Evolutionary conservation across 2,329 filamentous ascomycete genomes (phyloP).

Genomic region (Lojkania enalia): DNA sequence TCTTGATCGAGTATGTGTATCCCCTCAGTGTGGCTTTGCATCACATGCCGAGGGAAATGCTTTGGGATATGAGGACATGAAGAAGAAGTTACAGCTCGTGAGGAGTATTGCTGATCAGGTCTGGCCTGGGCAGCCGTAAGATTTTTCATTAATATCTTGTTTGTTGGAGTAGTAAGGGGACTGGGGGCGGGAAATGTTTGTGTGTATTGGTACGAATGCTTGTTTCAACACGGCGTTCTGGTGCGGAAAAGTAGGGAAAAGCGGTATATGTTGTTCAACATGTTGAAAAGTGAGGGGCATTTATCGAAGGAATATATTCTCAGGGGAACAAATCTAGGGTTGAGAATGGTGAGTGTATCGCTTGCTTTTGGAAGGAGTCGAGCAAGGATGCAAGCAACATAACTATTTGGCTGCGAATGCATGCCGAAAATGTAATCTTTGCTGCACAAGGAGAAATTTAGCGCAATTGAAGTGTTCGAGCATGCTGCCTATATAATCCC

Average conservation of each 20-base stretch:
- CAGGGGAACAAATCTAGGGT: too few relatives aligned
- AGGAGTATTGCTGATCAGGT: slow-evolving; percentile 72
- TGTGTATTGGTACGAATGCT: slow-evolving; percentile 18
- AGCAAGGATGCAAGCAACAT: too few relatives aligned
- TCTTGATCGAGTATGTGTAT: slow-evolving; percentile 61
- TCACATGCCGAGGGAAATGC: slow-evolving; percentile 75
- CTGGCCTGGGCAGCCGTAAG: slow-evolving; percentile 62
- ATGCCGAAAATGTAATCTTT: too few relatives aligned
- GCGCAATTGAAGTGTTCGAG: too few relatives aligned
- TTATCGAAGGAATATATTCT: background rate
- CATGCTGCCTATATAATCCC: too few relatives aligned
- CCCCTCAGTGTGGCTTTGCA: slow-evolving; percentile 53
- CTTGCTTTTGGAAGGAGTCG: background rate
- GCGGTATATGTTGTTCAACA: slow-evolving; percentile 10
- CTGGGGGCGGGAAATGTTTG: slow-evolving; percentile 9
- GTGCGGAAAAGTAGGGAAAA: slow-evolving; percentile 2
- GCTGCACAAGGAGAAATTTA: too few relatives aligned
- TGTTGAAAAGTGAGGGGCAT: slow-evolving; percentile 1
- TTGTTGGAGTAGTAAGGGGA: background rate
- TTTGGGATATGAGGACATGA: slow-evolving; percentile 70
- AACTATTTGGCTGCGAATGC: too few relatives aligned
- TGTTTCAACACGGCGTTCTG: slow-evolving; percentile 32
- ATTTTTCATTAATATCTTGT: background rate
- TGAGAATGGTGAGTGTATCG: too few relatives aligned
- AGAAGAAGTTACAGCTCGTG: slow-evolving; percentile 71